Evolutionary conservation across 2,329 filamentous ascomycete genomes (phyloP), one percentile per base, ranked within the genome.

Genomic region (Diaporthe australafricana): DNA sequence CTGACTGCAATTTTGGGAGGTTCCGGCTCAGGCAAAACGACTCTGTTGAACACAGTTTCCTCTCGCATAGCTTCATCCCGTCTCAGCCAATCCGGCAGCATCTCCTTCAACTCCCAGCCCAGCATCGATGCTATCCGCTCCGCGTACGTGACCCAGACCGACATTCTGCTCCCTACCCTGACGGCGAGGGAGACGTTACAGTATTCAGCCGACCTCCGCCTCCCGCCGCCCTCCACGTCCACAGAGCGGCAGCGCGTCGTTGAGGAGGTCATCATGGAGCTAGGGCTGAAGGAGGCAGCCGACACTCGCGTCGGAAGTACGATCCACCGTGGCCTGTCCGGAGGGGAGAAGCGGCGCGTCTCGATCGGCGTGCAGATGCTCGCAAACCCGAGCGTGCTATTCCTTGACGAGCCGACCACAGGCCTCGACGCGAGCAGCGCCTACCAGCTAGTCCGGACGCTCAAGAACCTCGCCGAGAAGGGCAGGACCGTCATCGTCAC

Each of bases 371-470:
- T 95, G 5, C 93, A 95, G 80, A 85, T 95, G 70, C 84, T 95
- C n/a, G 90, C 92, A 5, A 95, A 95, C 77, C 93, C 93, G 1
- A 94, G 92, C 7, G 87, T 95, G 1, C 82, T 95, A 8, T 95
- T 94, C 79, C 87, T 94, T 27, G 93, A 96, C 77, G 93, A 95
- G 76, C 93, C 93, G 0, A 95, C 93, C 0, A 95, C 93, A 1
- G 92, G 92, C 0, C 84, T 95, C 9, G 93, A 95, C 81, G 92
- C 93, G 0, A 94, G 92, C 1, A 94, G 91, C 77, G 93, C 93
- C 0, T 94, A 90, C 75, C 92, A 94, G 75, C 87, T 95, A 0
- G 86, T 95, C 0, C 85, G 90, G 40, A 94, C 92, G 0, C 81
- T 95, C 11, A 94, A 94, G 77, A 84, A 83, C 9, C 84, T 95